phyloP scores from a whole-genome alignment of 1,284 basidiomycete species.

The Pseudomicrostroma phylloplanum region DNA sequence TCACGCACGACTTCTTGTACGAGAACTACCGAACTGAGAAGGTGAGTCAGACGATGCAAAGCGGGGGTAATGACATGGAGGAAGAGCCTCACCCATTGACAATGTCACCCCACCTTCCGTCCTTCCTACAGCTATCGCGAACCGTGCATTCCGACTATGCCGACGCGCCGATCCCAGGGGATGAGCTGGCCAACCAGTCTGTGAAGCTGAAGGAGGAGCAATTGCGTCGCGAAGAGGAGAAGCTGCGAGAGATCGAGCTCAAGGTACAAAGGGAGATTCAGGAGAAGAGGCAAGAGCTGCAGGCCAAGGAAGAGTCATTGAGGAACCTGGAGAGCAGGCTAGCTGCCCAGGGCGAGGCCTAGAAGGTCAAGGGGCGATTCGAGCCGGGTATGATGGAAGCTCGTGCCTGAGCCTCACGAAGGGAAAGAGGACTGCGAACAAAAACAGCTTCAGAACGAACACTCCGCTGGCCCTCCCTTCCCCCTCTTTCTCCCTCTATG shows the following conservation, averaged over 20 bases:
- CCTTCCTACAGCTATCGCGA: conserved; percentile 61
- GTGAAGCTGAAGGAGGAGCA: conserved; percentile 98
- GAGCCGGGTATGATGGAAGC: too few relatives aligned
- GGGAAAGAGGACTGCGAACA: too few relatives aligned
- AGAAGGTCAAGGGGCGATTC: too few relatives aligned
- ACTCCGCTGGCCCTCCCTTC: too few relatives aligned
- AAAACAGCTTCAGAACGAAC: too few relatives aligned
- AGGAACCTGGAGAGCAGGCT: conserved; percentile 84
- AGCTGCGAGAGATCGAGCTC: conserved; percentile 95
- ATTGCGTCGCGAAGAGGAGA: conserved; percentile 71
- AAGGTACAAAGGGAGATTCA: conserved; percentile 98
- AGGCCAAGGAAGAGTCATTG: conserved; percentile 53
- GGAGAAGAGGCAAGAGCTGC: conserved; percentile 92
- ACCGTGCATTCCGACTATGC: conserved; percentile 70
- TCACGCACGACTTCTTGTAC: conserved; percentile 82
- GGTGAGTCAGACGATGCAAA: conserved; percentile 9
- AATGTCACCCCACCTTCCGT: not conserved
- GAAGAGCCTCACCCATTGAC: not conserved
- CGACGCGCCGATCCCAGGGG: conserved; percentile 56
- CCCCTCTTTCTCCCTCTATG: too few relatives aligned
- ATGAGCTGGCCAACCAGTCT: conserved; percentile 92
- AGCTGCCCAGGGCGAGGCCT: conserved; percentile 56
- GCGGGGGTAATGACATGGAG: not conserved
- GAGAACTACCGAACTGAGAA: conserved; percentile 99
- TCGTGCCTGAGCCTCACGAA: too few relatives aligned